Evolutionary conservation across 345 rosid genomes (phyloP).

Genomic region (Orychophragmus violaceus): DNA sequence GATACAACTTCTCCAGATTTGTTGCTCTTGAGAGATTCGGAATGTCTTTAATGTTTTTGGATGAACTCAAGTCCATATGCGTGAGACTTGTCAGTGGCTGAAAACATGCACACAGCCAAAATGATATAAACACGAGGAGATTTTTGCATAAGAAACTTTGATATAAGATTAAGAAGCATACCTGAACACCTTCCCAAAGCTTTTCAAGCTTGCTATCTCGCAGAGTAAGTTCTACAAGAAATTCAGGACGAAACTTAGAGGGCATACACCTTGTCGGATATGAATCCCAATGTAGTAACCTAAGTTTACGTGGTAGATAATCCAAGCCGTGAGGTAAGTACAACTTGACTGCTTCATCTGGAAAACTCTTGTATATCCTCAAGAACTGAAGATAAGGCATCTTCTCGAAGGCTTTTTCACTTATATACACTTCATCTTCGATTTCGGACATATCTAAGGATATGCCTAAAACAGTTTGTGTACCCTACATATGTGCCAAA

Average conservation of each 20-base stretch:
- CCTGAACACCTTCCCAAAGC: conserved; percentile 14
- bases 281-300: conserved; percentile 9
- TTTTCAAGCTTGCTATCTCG: conserved; percentile 9
- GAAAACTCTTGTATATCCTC: conserved; percentile 10
- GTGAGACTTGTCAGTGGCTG: not conserved
- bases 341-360: not conserved
- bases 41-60: not conserved
- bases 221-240: conserved; percentile 13
- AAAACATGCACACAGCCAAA: not conserved
- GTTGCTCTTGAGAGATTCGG: conserved; percentile 13
- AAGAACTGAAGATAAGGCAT: conserved; percentile 28
- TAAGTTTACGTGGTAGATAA: conserved; percentile 12
- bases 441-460: not conserved
- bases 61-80: not conserved
- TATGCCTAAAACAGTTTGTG: conserved; percentile 14
- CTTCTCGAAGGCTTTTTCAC: not conserved
- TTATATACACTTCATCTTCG: not conserved
- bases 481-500: conserved; percentile 5
- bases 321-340: not conserved
- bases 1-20: conserved; percentile 11
- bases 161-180: not conserved
- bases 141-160: not conserved
- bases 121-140: not conserved
- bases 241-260: not conserved
- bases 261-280: conserved; percentile 25